Evolutionary conservation across 2,329 filamentous ascomycete genomes (phyloP).

Genomic region (Ceratocystis lukuohia): DNA sequence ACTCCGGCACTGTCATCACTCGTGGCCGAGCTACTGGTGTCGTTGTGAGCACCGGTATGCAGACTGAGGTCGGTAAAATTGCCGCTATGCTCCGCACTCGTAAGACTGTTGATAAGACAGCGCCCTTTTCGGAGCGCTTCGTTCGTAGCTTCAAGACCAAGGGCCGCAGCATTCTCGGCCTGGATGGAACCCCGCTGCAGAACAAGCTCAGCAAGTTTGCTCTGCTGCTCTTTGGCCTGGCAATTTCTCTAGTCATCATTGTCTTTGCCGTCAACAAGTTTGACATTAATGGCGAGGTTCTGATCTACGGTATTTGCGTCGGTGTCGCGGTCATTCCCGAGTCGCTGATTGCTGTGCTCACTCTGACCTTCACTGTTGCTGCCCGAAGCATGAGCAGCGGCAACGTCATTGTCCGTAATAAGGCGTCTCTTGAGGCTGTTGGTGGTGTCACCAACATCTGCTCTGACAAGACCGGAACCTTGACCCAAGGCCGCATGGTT

Average conservation of each 20-base stretch:
- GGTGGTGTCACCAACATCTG: slow-evolving; percentile 59
- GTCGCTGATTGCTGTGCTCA: slow-evolving; percentile 55
- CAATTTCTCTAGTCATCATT: slow-evolving; percentile 45
- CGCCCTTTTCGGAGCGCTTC: slow-evolving; percentile 31
- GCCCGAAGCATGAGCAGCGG: slow-evolving; percentile 51
- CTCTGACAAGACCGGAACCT: slow-evolving; percentile 57
- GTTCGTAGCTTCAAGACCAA: slow-evolving; percentile 32
- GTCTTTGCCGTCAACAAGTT: slow-evolving; percentile 48
- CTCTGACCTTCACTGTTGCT: slow-evolving; percentile 56
- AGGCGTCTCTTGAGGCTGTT: slow-evolving; percentile 52
- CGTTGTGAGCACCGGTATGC: slow-evolving; percentile 57
- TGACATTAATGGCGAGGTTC: slow-evolving; percentile 40
- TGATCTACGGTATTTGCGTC: slow-evolving; percentile 48
- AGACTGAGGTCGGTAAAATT: slow-evolving; percentile 63
- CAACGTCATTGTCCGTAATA: slow-evolving; percentile 52
- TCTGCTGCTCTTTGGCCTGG: slow-evolving; percentile 63
- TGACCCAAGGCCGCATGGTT: slow-evolving; percentile 55
- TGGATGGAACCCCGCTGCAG: slow-evolving; percentile 71
- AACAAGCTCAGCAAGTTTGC: slow-evolving; percentile 77
- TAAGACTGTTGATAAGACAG: slow-evolving; percentile 32
- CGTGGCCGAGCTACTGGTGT: slow-evolving; percentile 56
- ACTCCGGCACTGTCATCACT: slow-evolving; percentile 58
- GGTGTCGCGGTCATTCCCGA: slow-evolving; percentile 52
- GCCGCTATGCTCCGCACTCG: slow-evolving; percentile 52
- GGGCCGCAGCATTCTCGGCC: slow-evolving; percentile 43